Evolutionary conservation across 1,284 basidiomycete species (phyloP).

Genomic region (Austroboletus novae-zelandiae): DNA sequence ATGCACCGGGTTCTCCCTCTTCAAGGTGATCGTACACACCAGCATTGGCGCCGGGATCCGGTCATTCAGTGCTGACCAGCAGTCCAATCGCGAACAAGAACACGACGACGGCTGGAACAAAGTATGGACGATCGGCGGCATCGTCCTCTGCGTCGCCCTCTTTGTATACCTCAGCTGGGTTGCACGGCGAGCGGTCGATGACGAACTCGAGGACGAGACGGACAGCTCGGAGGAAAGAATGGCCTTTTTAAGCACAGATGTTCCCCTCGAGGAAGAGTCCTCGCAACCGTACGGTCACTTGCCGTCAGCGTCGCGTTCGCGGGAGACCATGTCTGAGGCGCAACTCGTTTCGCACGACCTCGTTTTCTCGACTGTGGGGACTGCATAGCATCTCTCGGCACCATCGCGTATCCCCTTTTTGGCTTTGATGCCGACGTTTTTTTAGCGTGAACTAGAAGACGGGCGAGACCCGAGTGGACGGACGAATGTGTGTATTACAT

Average conservation of each 20-base stretch:
- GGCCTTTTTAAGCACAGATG: constrained; percentile 36
- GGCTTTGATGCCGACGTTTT: not conserved
- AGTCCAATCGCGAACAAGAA: constrained; percentile 43
- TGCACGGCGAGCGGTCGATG: constrained; percentile 78
- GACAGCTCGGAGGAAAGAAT: constrained; percentile 46
- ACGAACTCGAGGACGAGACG: constrained; percentile 62
- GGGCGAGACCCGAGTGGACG: not conserved
- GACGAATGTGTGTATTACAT: not conserved
- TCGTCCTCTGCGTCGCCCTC: constrained; percentile 71
- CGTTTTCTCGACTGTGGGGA: constrained; percentile 10
- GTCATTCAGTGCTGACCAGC: constrained; percentile 64
- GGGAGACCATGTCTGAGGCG: constrained; percentile 28
- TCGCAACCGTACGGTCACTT: constrained; percentile 20
- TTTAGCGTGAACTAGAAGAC: not conserved
- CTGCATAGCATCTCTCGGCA: constrained; percentile 11
- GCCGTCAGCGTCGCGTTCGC: constrained; percentile 18
- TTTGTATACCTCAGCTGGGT: constrained; percentile 78
- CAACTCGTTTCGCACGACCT: constrained; percentile 19
- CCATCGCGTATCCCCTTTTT: not conserved
- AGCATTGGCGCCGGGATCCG: constrained; percentile 80
- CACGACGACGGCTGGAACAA: constrained; percentile 45
- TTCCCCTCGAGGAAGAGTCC: constrained; percentile 22
- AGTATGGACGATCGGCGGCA: constrained; percentile 67
- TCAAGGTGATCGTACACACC: constrained; percentile 86
- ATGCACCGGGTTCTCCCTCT: constrained; percentile 79